These are phyloP conservation scores for Botrytis galanthina DNA, from an alignment of 2,329 filamentous ascomycete genomes.

Conservation along the genomic window DNA sequence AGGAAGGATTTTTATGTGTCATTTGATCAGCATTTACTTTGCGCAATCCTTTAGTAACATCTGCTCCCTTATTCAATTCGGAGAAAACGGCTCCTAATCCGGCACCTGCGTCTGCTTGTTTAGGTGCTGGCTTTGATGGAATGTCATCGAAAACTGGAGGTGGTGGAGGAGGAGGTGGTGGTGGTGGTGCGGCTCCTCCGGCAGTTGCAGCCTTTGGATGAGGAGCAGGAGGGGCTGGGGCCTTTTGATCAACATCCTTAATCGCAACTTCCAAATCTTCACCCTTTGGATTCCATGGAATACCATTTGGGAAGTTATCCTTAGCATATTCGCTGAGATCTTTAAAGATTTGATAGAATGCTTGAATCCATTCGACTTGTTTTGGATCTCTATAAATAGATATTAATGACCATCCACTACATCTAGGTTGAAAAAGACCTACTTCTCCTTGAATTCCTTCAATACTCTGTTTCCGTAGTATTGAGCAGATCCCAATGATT, in stretches of 20 bases:
- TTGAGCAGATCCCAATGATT: constrained; percentile 78
- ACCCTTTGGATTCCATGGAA: constrained; percentile 82
- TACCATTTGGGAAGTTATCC: constrained; percentile 73
- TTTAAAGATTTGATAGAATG: constrained; percentile 90
- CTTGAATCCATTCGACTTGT: constrained; percentile 84
- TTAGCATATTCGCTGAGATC: constrained; percentile 81
- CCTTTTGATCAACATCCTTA: constrained; percentile 58
- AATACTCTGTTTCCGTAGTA: constrained; percentile 94
- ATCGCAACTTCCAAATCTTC: constrained; percentile 67
- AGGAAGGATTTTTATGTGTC: constrained; percentile 95
- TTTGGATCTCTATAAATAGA: constrained; percentile 60
- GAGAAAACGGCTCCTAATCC: constrained; percentile 88
- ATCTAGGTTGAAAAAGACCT: constrained; percentile 29
- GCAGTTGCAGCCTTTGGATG: constrained; percentile 43
- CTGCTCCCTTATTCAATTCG: constrained; percentile 82
- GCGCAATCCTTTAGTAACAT: constrained; percentile 82
- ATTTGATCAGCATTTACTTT: constrained; percentile 96
- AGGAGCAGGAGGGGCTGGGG: constrained; percentile 56
- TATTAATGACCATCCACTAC: constrained; percentile 13
- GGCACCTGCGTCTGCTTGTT: constrained; percentile 44
- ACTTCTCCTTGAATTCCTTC: constrained; percentile 85
- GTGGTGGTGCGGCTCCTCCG: constrained; percentile 12
- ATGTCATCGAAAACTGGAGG: constrained; percentile 55
- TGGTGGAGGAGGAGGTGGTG: constrained; percentile 58
- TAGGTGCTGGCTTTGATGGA: constrained; percentile 45